phyloP scores from a whole-genome alignment of 768 basidiomycete genomes.

The Boletus barrowsii region DNA sequence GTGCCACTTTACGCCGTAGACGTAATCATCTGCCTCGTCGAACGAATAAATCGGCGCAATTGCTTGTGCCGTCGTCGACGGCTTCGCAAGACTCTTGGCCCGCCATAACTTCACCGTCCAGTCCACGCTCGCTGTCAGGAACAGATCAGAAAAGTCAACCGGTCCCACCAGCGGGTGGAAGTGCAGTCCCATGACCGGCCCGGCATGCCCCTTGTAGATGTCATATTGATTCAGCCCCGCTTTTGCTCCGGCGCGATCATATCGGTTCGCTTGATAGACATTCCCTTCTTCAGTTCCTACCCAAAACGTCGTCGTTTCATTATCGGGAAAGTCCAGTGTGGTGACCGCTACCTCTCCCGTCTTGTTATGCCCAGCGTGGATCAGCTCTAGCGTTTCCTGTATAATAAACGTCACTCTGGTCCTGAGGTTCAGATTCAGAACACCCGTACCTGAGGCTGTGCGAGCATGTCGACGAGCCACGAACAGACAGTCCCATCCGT shows the following conservation, averaged over 20 bases:
- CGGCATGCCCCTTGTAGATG: constrained; percentile 88
- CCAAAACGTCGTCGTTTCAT: constrained; percentile 96
- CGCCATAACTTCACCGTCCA: constrained; percentile 99
- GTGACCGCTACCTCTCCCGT: constrained; percentile 97
- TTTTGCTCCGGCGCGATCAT: constrained; percentile 95
- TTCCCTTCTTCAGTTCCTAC: constrained; percentile 98
- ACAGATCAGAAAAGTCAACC: constrained; percentile 94
- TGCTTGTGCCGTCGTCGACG: constrained; percentile 51
- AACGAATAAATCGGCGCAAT: constrained; percentile 88
- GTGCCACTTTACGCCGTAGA: constrained; percentile 99
- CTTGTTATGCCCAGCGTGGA: constrained; percentile 90
- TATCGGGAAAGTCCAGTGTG: constrained; percentile 89
- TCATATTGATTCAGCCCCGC: constrained; percentile 93
- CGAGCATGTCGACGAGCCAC: constrained; percentile 98
- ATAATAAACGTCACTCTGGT: neutral
- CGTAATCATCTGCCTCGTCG: constrained; percentile 97
- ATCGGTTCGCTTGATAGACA: constrained; percentile 93
- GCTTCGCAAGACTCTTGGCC: constrained; percentile 71
- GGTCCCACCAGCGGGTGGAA: constrained; percentile 92
- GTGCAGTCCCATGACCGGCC: constrained; percentile 90
- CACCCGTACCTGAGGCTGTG: constrained; percentile 81
- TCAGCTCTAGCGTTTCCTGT: constrained; percentile 90
- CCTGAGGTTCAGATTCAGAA: neutral
- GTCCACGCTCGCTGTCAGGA: constrained; percentile 89
- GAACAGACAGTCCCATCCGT: constrained; percentile 97